phyloP scores from a whole-genome alignment of 2,329 filamentous ascomycete genomes.

The Colletotrichum higginsianum region DNA sequence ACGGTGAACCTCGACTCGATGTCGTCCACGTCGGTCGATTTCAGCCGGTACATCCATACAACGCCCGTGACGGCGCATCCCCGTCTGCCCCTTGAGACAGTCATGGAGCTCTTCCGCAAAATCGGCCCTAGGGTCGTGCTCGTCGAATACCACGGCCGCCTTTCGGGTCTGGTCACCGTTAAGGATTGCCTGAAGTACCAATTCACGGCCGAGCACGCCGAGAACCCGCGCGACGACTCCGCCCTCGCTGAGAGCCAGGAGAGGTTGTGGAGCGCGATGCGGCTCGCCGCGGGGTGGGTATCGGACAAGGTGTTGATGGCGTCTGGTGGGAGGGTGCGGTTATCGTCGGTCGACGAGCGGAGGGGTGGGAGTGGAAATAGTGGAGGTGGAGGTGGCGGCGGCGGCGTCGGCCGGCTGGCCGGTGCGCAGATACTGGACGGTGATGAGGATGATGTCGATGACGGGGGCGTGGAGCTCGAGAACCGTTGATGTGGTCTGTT shows the following conservation, averaged over 20 bases:
- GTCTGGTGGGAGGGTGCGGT: slow-evolving; percentile 70
- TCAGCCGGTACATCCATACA: slow-evolving; percentile 88
- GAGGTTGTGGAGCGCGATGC: slow-evolving; percentile 73
- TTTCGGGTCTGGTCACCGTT: slow-evolving; percentile 90
- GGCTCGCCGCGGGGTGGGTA: slow-evolving; percentile 70
- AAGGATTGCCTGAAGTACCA: slow-evolving; percentile 98
- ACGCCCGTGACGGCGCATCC: slow-evolving; percentile 94
- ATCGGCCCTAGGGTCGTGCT: slow-evolving; percentile 95
- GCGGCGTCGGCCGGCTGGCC: slow-evolving; percentile 41
- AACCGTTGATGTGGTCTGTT: slow-evolving; percentile 47
- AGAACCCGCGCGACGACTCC: slow-evolving; percentile 76
- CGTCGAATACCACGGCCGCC: slow-evolving; percentile 88
- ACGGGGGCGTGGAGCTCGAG: slow-evolving; percentile 62
- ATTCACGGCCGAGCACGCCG: slow-evolving; percentile 92
- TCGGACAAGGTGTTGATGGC: slow-evolving; percentile 67
- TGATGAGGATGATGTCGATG: slow-evolving; percentile 56
- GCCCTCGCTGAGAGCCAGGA: slow-evolving; percentile 73
- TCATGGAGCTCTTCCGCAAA: slow-evolving; percentile 99
- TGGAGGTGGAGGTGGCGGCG: slow-evolving; percentile 54
- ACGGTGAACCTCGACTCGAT: slow-evolving; percentile 72
- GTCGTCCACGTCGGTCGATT: slow-evolving; percentile 76
- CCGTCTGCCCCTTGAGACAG: slow-evolving; percentile 91
- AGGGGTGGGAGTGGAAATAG: slow-evolving; percentile 57
- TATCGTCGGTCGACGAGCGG: slow-evolving; percentile 60
- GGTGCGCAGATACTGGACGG: slow-evolving; percentile 56